Evolutionary conservation across 345 rosid genomes (phyloP).

Genomic region (Corymbia maculata): DNA sequence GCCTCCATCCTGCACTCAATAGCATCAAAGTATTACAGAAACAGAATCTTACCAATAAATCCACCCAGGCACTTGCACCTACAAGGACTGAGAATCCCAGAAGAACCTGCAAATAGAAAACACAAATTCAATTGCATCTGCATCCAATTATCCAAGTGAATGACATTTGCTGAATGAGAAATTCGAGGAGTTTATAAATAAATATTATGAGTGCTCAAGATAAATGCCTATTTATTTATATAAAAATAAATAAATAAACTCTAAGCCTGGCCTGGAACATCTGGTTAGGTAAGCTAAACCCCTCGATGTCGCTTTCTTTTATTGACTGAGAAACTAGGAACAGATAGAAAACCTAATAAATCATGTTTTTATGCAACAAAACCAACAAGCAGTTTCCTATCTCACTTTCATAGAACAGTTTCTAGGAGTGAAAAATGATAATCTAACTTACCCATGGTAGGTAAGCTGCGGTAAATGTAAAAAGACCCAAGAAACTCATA

Average conservation of each 20-base stretch:
- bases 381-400: neutral
- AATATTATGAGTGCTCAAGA: neutral
- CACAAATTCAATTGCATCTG: neutral
- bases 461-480: slow-evolving; percentile 93
- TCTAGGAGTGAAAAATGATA: neutral
- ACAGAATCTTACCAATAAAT: slow-evolving; percentile 53
- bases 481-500: slow-evolving; percentile 96
- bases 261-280: neutral
- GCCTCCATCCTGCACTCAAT: neutral
- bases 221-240: neutral
- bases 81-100: slow-evolving; percentile 93
- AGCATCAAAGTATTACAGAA: neutral
- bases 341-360: neutral
- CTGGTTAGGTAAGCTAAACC: neutral
- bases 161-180: neutral
- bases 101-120: slow-evolving; percentile 50
- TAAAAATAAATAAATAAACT: neutral
- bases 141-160: neutral
- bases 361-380: neutral
- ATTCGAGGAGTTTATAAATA: neutral
- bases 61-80: slow-evolving; percentile 96
- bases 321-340: neutral
- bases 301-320: neutral
- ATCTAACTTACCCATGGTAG: slow-evolving; percentile 80
- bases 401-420: neutral